Evolutionary conservation across 768 basidiomycete genomes (phyloP).

Genomic region (Pisolithus sp.): DNA sequence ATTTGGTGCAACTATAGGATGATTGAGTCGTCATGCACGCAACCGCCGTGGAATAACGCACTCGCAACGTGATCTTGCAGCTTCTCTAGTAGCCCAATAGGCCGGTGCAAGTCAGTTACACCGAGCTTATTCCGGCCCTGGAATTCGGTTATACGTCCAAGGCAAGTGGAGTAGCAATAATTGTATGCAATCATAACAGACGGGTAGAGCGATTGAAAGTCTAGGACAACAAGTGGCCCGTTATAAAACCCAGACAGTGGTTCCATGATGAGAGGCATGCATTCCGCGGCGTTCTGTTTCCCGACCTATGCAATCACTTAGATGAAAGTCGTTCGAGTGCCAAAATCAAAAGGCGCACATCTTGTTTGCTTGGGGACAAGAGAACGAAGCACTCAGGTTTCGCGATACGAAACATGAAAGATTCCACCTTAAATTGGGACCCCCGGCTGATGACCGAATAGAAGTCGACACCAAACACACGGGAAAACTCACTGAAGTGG

Average conservation of each 20-base stretch:
- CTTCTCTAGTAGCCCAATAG: slow-evolving; percentile 59
- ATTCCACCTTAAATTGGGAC: slow-evolving; percentile 98
- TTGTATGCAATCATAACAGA: slow-evolving; percentile 99
- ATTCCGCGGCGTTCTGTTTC: slow-evolving; percentile 92
- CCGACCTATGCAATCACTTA: slow-evolving; percentile 60
- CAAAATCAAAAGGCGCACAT: slow-evolving; percentile 44
- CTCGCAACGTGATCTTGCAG: slow-evolving; percentile 75
- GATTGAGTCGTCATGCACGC: neutral
- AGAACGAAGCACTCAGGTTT: slow-evolving; percentile 93
- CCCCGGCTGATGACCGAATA: slow-evolving; percentile 92
- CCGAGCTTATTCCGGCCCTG: slow-evolving; percentile 87
- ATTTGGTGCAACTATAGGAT: slow-evolving; percentile 76
- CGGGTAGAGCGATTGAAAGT: slow-evolving; percentile 95
- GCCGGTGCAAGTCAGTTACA: slow-evolving; percentile 63
- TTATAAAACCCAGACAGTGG: slow-evolving; percentile 90
- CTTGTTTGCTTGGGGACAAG: slow-evolving; percentile 79
- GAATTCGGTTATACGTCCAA: slow-evolving; percentile 84
- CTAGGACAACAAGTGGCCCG: slow-evolving; percentile 86
- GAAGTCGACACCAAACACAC: slow-evolving; percentile 97
- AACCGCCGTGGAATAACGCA: slow-evolving; percentile 25
- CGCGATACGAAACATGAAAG: slow-evolving; percentile 95
- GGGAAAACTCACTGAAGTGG: slow-evolving; percentile 78
- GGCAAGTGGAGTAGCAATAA: slow-evolving; percentile 93
- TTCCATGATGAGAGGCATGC: slow-evolving; percentile 93
- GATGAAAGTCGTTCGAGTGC: neutral